phyloP scores from a whole-genome alignment of 495 filamentous ascomycete species.

The Aspergillus asperescens region DNA sequence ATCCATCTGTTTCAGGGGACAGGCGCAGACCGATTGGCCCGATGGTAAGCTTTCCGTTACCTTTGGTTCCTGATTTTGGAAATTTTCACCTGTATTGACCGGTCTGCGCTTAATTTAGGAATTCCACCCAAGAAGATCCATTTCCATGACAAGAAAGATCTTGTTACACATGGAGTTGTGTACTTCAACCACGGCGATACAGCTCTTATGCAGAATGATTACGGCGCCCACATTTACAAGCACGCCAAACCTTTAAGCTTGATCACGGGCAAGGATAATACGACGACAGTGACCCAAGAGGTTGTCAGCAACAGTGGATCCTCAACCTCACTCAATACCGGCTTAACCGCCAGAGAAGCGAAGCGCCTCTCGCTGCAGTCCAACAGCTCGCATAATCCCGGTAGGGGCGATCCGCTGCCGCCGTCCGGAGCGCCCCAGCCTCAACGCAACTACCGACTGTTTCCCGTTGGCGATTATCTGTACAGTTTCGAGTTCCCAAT shows the following conservation, averaged over 20 bases:
- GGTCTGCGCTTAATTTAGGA: constrained; percentile 41
- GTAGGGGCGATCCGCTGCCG: constrained; percentile 64
- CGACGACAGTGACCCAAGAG: constrained; percentile 38
- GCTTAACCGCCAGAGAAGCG: constrained; percentile 42
- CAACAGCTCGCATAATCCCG: constrained; percentile 76
- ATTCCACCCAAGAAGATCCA: constrained; percentile 87
- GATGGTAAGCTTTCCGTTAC: constrained; percentile 59
- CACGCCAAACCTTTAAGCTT: constrained; percentile 38
- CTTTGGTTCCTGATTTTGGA: constrained; percentile 4
- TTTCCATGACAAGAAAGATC: constrained; percentile 68
- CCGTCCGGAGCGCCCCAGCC: constrained; percentile 57
- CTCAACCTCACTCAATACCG: constrained; percentile 27
- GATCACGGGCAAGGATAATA: constrained; percentile 40
- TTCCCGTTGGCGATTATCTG: constrained; percentile 84
- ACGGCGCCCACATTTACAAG: constrained; percentile 44
- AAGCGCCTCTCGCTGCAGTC: constrained; percentile 72
- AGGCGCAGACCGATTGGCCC: constrained; percentile 90
- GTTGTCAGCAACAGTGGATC: constrained; percentile 38
- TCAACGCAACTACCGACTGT: constrained; percentile 84
- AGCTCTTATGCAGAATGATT: constrained; percentile 63
- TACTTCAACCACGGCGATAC: constrained; percentile 49
- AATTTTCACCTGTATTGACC: constrained; percentile 10
- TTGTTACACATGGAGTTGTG: constrained; percentile 42
- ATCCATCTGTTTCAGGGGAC: constrained; percentile 77
- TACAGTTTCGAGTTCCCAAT: constrained; percentile 95